Evolutionary conservation across 2,329 filamentous ascomycete genomes (phyloP).

Genomic region (Colletotrichum plurivorum): DNA sequence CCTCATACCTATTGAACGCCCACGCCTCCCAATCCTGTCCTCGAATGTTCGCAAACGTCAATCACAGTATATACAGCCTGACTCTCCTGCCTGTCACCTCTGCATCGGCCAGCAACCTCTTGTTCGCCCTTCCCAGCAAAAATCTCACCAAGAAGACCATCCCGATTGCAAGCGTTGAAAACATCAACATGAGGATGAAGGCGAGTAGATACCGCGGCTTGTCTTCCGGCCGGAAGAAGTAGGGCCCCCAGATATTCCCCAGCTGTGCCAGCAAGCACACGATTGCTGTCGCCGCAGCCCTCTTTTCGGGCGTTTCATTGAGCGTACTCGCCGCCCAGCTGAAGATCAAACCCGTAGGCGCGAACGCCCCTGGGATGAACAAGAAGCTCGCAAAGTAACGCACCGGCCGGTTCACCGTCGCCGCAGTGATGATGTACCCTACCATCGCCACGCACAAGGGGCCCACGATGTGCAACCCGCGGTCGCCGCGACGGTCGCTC

Average conservation of each 20-base stretch:
- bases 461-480: constrained; percentile 42
- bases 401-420: constrained; percentile 66
- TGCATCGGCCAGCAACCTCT: constrained; percentile 20
- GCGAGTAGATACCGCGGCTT: constrained; percentile 48
- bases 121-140: constrained; percentile 29
- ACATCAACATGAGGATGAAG: constrained; percentile 44
- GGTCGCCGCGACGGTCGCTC: constrained; percentile 42
- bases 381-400: constrained; percentile 59
- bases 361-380: constrained; percentile 45
- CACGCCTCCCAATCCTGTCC: background rate
- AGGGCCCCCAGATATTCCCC: constrained; percentile 57
- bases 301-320: constrained; percentile 55
- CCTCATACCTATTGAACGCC: background rate
- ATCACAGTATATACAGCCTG: constrained; percentile 23
- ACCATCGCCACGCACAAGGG: constrained; percentile 59
- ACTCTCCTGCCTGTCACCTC: constrained; percentile 26
- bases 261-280: constrained; percentile 54
- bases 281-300: constrained; percentile 51
- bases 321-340: constrained; percentile 52
- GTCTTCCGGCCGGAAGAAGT: constrained; percentile 52
- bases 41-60: background rate
- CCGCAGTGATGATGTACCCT: constrained; percentile 72
- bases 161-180: constrained; percentile 23
- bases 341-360: constrained; percentile 51
- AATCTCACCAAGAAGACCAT: constrained; percentile 33